Evolutionary conservation across 345 rosid genomes (phyloP), one percentile per base, ranked within the genome.

Genomic region (Brassica cretica): DNA sequence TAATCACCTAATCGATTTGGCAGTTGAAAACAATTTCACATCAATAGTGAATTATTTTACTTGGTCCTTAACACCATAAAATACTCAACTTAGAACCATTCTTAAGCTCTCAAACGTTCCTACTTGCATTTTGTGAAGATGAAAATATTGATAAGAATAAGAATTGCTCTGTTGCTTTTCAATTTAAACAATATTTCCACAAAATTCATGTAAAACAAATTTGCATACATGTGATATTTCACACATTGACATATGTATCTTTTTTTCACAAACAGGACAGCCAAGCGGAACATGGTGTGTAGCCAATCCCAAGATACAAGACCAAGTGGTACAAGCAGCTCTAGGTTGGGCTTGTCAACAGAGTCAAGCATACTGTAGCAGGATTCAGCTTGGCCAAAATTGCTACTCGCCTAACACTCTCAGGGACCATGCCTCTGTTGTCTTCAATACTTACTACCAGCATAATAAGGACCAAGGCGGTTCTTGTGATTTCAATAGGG

Each of bases 391-490:
- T 62, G 81, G 83, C 72, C 86, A 84, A 68, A 82, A 85, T 77
- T 93, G 97, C 71, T 90, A 80, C 76, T 71, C 69, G n/a, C 96
- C 97, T 8, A 77, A 90, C 84, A 89, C 94, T 7, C 12, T 82
- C 2, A 87, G 37, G 56, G 85, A 79, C 68, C 97, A 91, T 72
- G 90, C 88, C 64, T 87, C 91, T 51, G 83, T 84, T 84, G 94
- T 90, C 64, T 90, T 89, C 87, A 90, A 93, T 80, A 76, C 14
- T 82, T 90, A 87, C 77, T 93, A 79, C 81, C 93, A 89, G 69
- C 72, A 44, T 70, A 64, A 51, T 77, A 90, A 86, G 85, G 53
- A 71, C 61, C 72, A 63, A 2, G 92, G 91, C 4, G 92, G 91
- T 64, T 63, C 84, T 62, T 88, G 98, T 82, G 66, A 78, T 84